These are phyloP conservation scores for Lunasporangiospora selenospora DNA, from an alignment of 192 early-diverging fungal species.

Conservation along the genomic window DNA sequence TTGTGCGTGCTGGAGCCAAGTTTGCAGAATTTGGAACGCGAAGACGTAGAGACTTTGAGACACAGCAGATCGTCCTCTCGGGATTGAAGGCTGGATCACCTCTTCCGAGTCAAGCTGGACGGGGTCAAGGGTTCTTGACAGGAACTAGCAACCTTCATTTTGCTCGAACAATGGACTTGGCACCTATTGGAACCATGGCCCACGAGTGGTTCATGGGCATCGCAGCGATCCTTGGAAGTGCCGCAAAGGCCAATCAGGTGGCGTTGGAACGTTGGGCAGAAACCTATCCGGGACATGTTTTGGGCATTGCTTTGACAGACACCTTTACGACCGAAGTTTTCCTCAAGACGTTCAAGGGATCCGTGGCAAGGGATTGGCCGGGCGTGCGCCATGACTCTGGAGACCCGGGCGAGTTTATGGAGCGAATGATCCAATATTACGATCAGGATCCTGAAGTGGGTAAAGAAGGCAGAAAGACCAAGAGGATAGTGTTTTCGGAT, in stretches of 20 bases:
- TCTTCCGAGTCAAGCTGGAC: not conserved
- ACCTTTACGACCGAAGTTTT: constrained; percentile 74
- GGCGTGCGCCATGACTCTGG: constrained; percentile 83
- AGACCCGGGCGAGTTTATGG: constrained; percentile 66
- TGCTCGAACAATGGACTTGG: constrained; percentile 56
- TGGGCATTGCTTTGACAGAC: constrained; percentile 76
- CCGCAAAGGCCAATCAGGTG: constrained; percentile 62
- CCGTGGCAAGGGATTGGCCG: constrained; percentile 55
- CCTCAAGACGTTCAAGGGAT: constrained; percentile 63
- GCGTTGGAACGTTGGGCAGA: constrained; percentile 66
- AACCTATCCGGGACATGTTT: constrained; percentile 56
- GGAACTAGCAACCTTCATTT: constrained; percentile 80
- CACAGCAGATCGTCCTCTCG: constrained; percentile 68
- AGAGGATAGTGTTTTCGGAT: constrained; percentile 77
- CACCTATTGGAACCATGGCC: constrained; percentile 59
- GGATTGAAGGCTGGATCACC: constrained; percentile 45
- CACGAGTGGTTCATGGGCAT: constrained; percentile 84
- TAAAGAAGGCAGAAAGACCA: constrained; percentile 41
- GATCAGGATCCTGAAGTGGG: constrained; percentile 59
- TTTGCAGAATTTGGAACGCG: constrained; percentile 87
- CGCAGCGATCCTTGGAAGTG: constrained; percentile 67
- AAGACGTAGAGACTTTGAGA: constrained; percentile 68
- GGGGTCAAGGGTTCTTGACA: constrained; percentile 53
- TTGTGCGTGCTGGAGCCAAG: constrained; percentile 62
- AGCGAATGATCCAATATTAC: constrained; percentile 64